Base-by-base conservation (phyloP, 2,329 filamentous ascomycete genomes). In the Teratosphaeria viscida region DNA sequence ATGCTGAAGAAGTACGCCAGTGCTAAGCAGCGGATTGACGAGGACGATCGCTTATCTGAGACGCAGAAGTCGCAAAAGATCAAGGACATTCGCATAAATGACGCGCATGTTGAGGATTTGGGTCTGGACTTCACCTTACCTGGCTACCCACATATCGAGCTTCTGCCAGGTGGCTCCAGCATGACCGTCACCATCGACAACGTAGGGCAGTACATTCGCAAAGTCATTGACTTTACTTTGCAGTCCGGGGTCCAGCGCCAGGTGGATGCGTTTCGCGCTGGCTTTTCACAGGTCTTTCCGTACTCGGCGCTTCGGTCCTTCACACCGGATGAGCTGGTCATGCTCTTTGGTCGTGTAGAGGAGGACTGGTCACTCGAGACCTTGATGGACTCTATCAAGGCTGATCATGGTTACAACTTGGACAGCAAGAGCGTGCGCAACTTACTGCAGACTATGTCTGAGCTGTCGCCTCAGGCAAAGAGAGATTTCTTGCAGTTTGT, bases 331-430 rank as follows among this genome's bases (percentile, higher is more conserved):
- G 95, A 99, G 74, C 81, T 99, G 34, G 92, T 96, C 49, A 92
- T 92, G 78, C 81, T 99, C 29, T 99, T 97, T 76, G 94, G 94
- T 19, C 85, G 88, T 60, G 86, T 90, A 4, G 89, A 97, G 7
- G 94, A 99, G 72, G 94, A 99, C 73, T 99, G 94, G 94, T 90
- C 90, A 26, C 86, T 99, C 65, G 92, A 97, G 73, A 99, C 94
- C 61, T 84, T 99, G 49, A 95, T 95, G 84, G 94, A 99, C 71
- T 96, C 92, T 0, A 92, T 99, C 78, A 99, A 99, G 77, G 94
- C 94, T 32, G 94, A 99, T 68, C 94, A 99, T 72, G 94, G 94
- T 8, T 99, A 90, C 79, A 99, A 97, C 68, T 94, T 99, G 84
- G 94, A 99, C 72, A 97, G 92, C 79, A 89, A 87, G 77, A 96